phyloP scores from a whole-genome alignment of 768 basidiomycete species.

The Hygrophoropsis aurantiaca region DNA sequence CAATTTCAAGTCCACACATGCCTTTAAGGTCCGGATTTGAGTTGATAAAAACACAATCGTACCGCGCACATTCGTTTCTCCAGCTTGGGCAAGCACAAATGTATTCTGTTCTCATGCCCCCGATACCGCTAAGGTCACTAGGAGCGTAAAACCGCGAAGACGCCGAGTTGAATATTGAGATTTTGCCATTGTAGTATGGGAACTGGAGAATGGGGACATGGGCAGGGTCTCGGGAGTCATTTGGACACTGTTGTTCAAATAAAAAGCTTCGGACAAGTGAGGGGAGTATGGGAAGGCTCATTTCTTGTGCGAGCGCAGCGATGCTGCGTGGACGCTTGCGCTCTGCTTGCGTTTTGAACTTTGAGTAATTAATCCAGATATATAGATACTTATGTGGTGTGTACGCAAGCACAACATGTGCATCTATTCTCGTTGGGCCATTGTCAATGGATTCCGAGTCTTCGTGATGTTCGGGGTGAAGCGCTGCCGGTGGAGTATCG shows the following conservation, averaged over 20 bases:
- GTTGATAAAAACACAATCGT: conserved; percentile 30
- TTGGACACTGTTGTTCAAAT: conserved; percentile 1
- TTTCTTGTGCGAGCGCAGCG: background rate
- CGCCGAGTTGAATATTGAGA: background rate
- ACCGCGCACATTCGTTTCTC: conserved; percentile 19
- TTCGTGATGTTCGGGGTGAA: too few species aligned
- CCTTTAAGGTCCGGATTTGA: conserved; percentile 13
- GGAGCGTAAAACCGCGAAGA: conserved; percentile 4
- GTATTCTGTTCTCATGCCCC: conserved; percentile 6
- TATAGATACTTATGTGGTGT: background rate
- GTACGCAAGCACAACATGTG: background rate
- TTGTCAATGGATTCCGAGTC: too few species aligned
- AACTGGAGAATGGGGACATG: conserved; percentile 6
- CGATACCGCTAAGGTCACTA: conserved; percentile 5
- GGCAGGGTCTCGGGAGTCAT: background rate
- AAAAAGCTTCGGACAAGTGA: conserved; percentile 1
- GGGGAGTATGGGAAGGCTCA: background rate
- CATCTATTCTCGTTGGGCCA: too few species aligned
- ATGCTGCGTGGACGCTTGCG: background rate
- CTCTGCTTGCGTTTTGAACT: background rate
- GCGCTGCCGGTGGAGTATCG: too few species aligned
- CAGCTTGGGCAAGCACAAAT: conserved; percentile 23
- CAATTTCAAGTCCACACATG: conserved; percentile 21
- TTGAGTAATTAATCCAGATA: too few species aligned
- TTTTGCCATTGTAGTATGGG: conserved; percentile 7